Evolutionary conservation across 768 basidiomycete species (phyloP), one percentile per base, ranked within the genome.

Genomic region (Lentinula aciculospora): DNA sequence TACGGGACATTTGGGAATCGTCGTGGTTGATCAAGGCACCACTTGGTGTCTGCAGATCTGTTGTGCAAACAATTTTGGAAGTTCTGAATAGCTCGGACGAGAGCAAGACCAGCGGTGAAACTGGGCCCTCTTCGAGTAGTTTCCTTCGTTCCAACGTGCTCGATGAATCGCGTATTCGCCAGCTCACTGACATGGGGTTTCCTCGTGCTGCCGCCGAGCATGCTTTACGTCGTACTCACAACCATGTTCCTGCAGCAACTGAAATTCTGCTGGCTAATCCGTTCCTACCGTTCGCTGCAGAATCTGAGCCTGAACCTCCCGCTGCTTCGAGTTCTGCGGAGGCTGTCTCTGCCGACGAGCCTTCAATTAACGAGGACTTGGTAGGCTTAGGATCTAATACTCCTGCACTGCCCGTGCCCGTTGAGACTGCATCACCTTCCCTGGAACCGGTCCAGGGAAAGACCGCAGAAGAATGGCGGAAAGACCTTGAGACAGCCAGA

Each of bases 151-250:
- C 27, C 68, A 65, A 36, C 67, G 69, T 21, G 62, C 77, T 59
- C 83, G 90, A 93, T 67, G 92, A 94, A 68, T 79, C 77, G 46
- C 83, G 88, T 34, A 83, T 98, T 54, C 81, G 83, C 51, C 89
- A 93, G 64, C 77, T 98, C 56, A 87, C 84, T 9, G 97, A 98
- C 65, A 98, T 99, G 97, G 97, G 97, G 46, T 99, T 98, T 76
- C 84, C 89, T 34, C 84, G 94, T n/a, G 81, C 84, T 40, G 91
- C 92, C 12, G 92, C 87, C 1, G 89, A 91, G 66, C 81, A 86
- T 53, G 96, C 96, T 3, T 76, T 99, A 37, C 70, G 79, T 19
- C 89, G 95, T 10, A 85, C 88, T 3, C 84, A 88, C 61, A 98
- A 98, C 70, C 94, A 97, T 65, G 78, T 97, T 65, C 85, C 79